Conservation (phyloP, 225 moss, liverwort and hornwort genomes). For the Asterella californica region DNA sequence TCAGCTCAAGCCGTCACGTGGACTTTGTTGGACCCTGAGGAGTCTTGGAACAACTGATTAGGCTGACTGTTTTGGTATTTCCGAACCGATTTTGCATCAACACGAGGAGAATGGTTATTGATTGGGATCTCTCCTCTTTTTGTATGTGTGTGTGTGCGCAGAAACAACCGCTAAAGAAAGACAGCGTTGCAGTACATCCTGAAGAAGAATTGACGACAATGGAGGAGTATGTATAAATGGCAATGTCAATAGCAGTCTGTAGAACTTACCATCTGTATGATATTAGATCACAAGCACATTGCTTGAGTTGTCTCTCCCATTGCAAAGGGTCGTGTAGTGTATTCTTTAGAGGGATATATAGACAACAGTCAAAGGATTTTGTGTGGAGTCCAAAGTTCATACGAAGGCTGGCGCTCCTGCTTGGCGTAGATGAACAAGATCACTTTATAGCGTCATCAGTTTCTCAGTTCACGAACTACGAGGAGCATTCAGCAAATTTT, state of each 20-base stretch:
- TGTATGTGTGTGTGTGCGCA: not conserved
- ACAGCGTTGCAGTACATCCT: not conserved
- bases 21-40: not conserved
- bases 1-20: not conserved
- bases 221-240: not conserved
- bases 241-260: not conserved
- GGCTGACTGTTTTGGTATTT: not conserved
- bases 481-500: not conserved
- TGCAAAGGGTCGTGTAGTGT: not conserved
- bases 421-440: not conserved
- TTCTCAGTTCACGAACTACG: not conserved
- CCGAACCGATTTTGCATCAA: not conserved
- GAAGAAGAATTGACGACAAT: slow-evolving; percentile 4
- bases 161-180: not conserved
- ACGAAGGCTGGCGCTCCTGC: not conserved
- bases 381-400: too few relatives aligned
- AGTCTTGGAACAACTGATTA: not conserved
- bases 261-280: not conserved
- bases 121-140: not conserved
- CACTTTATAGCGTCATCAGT: not conserved
- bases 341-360: not conserved
- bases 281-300: not conserved
- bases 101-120: not conserved
- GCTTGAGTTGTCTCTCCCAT: not conserved
- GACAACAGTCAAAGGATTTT: not conserved